These are phyloP conservation scores for Fomitopsis schrenkii DNA, from an alignment of 1,284 basidiomycete genomes.

Conservation along the genomic window DNA sequence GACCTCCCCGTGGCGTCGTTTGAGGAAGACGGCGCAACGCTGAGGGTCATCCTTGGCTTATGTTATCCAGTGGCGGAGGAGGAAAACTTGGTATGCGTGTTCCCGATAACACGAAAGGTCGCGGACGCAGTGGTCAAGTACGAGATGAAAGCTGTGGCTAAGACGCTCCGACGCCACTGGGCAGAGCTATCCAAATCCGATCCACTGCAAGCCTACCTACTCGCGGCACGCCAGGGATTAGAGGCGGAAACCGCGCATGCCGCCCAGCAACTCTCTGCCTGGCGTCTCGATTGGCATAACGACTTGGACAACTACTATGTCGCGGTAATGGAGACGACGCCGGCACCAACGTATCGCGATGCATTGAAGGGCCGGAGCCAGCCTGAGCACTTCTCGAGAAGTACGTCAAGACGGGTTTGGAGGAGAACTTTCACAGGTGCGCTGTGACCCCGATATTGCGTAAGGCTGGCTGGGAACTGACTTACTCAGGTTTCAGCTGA, in stretches of 20 bases:
- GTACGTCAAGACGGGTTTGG: no score
- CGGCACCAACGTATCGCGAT: background rate
- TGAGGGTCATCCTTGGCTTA: background rate
- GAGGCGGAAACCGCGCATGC: background rate
- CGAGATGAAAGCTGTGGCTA: background rate
- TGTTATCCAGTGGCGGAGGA: background rate
- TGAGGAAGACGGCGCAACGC: background rate
- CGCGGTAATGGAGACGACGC: constrained; percentile 4
- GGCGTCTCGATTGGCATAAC: background rate
- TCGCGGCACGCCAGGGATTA: background rate
- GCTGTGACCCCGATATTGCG: no score
- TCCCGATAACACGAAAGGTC: background rate
- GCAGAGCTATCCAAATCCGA: background rate
- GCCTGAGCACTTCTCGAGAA: background rate
- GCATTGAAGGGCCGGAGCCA: background rate
- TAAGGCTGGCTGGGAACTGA: no score
- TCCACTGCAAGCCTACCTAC: background rate
- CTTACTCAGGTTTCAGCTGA: no score
- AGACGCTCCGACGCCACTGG: background rate
- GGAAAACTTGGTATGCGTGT: background rate
- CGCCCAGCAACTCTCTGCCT: background rate
- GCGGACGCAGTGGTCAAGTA: background rate
- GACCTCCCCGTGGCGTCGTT: background rate
- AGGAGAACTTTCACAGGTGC: no score
- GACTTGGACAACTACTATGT: background rate